Conservation (phyloP, 352 stramenopile genomes). For the Peronospora farinosa region DNA sequence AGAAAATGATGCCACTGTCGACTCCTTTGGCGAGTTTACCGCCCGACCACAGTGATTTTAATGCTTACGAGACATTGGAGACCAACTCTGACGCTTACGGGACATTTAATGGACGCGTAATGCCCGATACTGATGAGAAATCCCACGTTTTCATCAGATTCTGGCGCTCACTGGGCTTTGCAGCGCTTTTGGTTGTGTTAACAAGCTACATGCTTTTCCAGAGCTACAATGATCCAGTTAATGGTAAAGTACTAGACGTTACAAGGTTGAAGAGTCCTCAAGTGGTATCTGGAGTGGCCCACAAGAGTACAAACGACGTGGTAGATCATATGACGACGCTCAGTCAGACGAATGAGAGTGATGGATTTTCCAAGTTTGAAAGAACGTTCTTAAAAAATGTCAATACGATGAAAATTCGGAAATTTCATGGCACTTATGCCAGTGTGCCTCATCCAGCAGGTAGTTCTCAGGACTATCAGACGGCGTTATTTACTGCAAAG, state of each 20-base stretch:
- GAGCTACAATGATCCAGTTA: conserved; percentile 8
- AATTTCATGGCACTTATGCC: conserved; percentile 29
- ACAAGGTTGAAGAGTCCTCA: background rate
- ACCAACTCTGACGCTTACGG: conserved; percentile 11
- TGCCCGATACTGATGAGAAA: conserved; percentile 8
- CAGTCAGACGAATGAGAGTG: conserved; percentile 17
- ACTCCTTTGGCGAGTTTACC: conserved; percentile 5
- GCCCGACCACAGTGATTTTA: background rate
- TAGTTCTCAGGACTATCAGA: conserved; percentile 52
- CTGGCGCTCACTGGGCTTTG: conserved; percentile 15
- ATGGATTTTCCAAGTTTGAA: conserved; percentile 21
- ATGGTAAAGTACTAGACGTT: background rate
- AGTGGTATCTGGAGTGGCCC: background rate
- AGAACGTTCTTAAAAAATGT: conserved; percentile 20
- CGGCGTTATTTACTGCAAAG: conserved; percentile 47
- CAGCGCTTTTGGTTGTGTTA: conserved; percentile 15
- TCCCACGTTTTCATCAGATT: conserved; percentile 4
- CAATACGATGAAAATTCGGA: conserved; percentile 23
- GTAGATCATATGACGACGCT: conserved; percentile 5
- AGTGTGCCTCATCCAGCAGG: conserved; percentile 40
- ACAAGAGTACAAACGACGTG: conserved; percentile 3
- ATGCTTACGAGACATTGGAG: conserved; percentile 9
- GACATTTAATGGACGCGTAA: conserved; percentile 13
- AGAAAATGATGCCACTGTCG: conserved; percentile 20
- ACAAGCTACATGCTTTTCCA: conserved; percentile 23